A percentile compares a stretch with the other conserved stretches of the same genome.
These are phyloP conservation scores for Chytridiales sp. DNA, from an alignment of 371 early-diverging fungal genomes.

Conservation along the genomic window DNA sequence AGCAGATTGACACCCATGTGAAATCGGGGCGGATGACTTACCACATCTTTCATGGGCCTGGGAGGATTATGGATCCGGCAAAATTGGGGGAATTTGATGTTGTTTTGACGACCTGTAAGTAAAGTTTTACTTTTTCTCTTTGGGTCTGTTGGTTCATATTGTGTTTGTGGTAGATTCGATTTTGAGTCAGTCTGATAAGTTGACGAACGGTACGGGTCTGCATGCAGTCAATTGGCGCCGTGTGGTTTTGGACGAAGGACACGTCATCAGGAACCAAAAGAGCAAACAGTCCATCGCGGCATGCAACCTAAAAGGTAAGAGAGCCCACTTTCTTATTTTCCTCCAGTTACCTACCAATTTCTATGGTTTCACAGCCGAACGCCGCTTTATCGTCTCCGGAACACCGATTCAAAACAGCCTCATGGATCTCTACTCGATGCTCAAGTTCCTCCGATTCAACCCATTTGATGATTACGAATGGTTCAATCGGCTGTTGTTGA, in stretches of 20 bases:
- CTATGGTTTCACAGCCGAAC: slow-evolving; percentile 12
- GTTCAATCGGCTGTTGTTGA: slow-evolving; percentile 9
- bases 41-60: slow-evolving; percentile 10
- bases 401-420: slow-evolving; percentile 23
- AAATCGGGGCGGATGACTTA: neutral
- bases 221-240: slow-evolving; percentile 12
- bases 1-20: slow-evolving; percentile 7
- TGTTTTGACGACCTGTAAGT: slow-evolving; percentile 16
- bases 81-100: slow-evolving; percentile 4
- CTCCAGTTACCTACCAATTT: slow-evolving; percentile 6
- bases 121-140: slow-evolving; percentile 7
- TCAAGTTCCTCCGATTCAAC: slow-evolving; percentile 11
- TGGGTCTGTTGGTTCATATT: slow-evolving; percentile 9
- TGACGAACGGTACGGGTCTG: neutral
- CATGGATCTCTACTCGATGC: slow-evolving; percentile 15
- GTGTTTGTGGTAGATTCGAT: slow-evolving; percentile 1
- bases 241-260: slow-evolving; percentile 40
- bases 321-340: too few species aligned
- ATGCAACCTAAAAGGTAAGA: slow-evolving; percentile 2
- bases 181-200: neutral
- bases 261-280: slow-evolving; percentile 37
- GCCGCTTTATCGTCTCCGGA: slow-evolving; percentile 18
- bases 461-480: slow-evolving; percentile 15
- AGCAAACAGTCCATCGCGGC: slow-evolving; percentile 1
- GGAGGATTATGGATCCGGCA: neutral